A percentile compares a stretch with the other conserved stretches of the same genome.
Conservation (phyloP, 2,329 filamentous ascomycete species). For the Cladosporium cucumerinum region DNA sequence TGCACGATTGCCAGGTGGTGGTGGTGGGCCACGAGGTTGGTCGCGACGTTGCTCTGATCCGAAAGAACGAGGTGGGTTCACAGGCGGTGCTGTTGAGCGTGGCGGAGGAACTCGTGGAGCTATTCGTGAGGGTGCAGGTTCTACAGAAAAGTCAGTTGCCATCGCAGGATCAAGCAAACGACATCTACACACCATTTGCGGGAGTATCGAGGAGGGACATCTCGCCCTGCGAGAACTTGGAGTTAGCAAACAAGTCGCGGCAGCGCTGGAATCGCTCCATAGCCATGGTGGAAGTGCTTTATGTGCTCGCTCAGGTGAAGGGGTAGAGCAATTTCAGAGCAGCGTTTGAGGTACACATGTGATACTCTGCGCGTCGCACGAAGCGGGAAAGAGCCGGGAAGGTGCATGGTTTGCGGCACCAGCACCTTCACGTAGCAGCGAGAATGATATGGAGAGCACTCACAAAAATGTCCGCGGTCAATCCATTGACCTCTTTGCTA, state of each 20-base stretch:
- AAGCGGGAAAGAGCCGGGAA: not conserved
- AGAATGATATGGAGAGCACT: constrained; percentile 40
- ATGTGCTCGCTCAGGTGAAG: not conserved
- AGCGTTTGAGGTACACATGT: constrained; percentile 5
- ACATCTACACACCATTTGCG: constrained; percentile 35
- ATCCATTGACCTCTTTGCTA: constrained; percentile 36
- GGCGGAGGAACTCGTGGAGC: constrained; percentile 38
- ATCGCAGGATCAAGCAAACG: not conserved
- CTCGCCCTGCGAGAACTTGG: constrained; percentile 55
- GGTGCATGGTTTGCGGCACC: not conserved
- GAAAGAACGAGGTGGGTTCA: constrained; percentile 56
- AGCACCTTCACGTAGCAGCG: not conserved
- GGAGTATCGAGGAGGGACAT: constrained; percentile 63
- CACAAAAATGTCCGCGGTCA: constrained; percentile 74
- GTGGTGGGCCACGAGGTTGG: constrained; percentile 39
- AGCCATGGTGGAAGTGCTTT: constrained; percentile 27
- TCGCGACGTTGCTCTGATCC: constrained; percentile 61
- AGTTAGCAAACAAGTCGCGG: constrained; percentile 42
- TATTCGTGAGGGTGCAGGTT: constrained; percentile 15
- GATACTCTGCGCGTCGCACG: constrained; percentile 9
- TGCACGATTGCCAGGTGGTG: constrained; percentile 40
- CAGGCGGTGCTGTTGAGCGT: constrained; percentile 47
- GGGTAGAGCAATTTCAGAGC: not conserved
- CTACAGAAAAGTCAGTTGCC: constrained; percentile 1
- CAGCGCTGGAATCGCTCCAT: constrained; percentile 41